phyloP scores from a whole-genome alignment of 2,329 filamentous ascomycete species.

The Coleophoma eucalyptorum region DNA sequence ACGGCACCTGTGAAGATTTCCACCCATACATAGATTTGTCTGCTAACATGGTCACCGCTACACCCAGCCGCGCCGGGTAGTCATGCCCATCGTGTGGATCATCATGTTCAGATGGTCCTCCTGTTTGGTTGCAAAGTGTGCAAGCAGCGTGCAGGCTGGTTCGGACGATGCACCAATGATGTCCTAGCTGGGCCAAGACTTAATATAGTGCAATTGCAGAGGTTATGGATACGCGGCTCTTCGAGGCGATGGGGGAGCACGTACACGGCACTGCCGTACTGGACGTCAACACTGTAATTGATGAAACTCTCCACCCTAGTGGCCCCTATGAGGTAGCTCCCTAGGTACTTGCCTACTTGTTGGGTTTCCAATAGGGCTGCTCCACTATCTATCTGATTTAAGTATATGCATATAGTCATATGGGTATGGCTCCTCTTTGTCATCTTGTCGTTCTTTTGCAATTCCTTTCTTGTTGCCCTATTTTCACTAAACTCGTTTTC shows the following conservation, averaged over 20 bases:
- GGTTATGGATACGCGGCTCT: constrained; percentile 10
- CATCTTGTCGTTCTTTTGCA: constrained; percentile 1
- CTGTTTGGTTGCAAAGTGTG: neutral
- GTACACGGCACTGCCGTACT: neutral
- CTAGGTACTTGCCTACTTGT: neutral
- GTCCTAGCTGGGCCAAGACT: too few relatives aligned
- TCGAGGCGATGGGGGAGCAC: constrained; percentile 1
- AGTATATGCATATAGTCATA: constrained; percentile 1
- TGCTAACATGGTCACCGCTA: neutral
- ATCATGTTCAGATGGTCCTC: constrained; percentile 6
- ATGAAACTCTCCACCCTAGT: constrained; percentile 1
- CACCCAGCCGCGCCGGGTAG: neutral
- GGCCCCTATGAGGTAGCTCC: neutral
- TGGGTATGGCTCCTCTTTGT: neutral
- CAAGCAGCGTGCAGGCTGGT: neutral
- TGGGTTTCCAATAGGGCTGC: neutral
- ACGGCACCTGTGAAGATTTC: constrained; percentile 10
- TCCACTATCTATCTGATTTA: constrained; percentile 6
- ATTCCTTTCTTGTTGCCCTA: constrained; percentile 2
- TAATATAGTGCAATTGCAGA: too few relatives aligned
- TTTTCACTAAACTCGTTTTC: constrained; percentile 4
- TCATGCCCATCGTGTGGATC: constrained; percentile 1
- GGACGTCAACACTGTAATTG: constrained; percentile 6
- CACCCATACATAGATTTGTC: neutral
- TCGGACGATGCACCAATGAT: neutral